These are phyloP conservation scores for Russula vinacea DNA, from an alignment of 768 basidiomycete species.

Conservation along the genomic window DNA sequence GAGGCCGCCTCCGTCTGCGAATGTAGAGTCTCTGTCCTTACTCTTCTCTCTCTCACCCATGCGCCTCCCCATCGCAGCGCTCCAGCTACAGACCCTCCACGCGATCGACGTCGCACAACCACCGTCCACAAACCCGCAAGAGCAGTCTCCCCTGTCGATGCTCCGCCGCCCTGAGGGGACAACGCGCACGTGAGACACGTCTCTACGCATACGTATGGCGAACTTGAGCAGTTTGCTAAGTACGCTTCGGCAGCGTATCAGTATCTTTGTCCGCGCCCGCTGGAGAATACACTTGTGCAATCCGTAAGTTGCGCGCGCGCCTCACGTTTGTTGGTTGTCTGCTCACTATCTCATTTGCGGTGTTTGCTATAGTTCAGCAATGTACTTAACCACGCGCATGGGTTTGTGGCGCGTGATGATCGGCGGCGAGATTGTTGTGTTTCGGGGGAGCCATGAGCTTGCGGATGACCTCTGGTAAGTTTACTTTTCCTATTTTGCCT, in stretches of 20 bases:
- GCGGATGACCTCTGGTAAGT: slow-evolving; percentile 33
- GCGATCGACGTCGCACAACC: no score
- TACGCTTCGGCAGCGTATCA: slow-evolving; percentile 53
- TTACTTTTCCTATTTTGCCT: neutral
- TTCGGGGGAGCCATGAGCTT: slow-evolving; percentile 32
- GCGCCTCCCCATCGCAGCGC: neutral
- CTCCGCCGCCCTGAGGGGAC: neutral
- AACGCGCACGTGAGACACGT: neutral
- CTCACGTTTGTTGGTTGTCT: neutral
- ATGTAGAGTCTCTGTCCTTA: neutral
- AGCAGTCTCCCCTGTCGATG: neutral
- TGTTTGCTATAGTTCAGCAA: slow-evolving; percentile 27
- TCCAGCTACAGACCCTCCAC: neutral
- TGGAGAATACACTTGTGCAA: slow-evolving; percentile 45
- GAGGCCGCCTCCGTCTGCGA: neutral
- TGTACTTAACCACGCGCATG: slow-evolving; percentile 29
- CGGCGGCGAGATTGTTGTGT: slow-evolving; percentile 30
- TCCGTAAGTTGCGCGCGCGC: slow-evolving; percentile 36
- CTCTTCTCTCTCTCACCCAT: neutral
- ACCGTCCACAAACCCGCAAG: neutral
- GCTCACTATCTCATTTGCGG: no score
- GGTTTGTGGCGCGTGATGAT: slow-evolving; percentile 33
- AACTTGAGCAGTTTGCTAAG: slow-evolving; percentile 47
- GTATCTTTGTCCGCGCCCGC: slow-evolving; percentile 45
- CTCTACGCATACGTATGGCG: slow-evolving; percentile 35